phyloP scores from a whole-genome alignment of 2,329 filamentous ascomycete species.

The Cryphonectria parasitica region DNA sequence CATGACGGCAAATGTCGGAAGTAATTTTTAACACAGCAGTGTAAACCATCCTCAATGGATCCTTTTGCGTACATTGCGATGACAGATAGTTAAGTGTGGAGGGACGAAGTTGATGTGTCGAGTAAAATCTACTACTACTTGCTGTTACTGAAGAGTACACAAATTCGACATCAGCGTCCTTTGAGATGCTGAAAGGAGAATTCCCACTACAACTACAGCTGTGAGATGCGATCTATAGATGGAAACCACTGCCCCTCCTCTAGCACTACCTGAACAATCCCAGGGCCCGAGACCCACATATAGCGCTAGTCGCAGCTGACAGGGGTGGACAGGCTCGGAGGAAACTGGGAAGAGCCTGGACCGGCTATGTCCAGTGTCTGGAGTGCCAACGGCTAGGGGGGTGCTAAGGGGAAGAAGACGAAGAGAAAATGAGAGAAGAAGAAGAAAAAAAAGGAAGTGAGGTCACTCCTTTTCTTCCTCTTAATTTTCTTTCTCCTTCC shows the following conservation, averaged over 20 bases:
- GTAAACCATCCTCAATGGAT: neutral
- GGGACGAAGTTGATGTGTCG: no score
- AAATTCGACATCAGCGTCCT: neutral
- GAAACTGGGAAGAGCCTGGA: neutral
- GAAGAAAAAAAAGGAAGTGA: neutral
- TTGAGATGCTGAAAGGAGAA: neutral
- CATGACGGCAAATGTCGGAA: neutral
- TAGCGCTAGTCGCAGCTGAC: neutral
- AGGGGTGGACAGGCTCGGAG: neutral
- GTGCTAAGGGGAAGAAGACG: neutral
- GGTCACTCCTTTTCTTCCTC: neutral
- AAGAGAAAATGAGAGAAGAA: neutral
- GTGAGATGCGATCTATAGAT: slow-evolving; percentile 5
- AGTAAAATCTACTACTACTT: no score
- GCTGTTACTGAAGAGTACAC: neutral
- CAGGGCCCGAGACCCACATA: neutral
- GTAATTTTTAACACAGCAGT: neutral
- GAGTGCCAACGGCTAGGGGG: neutral
- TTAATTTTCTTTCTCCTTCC: neutral
- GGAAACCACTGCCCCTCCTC: slow-evolving; percentile 8
- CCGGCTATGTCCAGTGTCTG: neutral
- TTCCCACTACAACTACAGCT: neutral
- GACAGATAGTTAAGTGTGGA: neutral
- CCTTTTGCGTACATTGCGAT: neutral
- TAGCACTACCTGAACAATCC: slow-evolving; percentile 2